Conservation (phyloP, 495 filamentous ascomycete genomes). For the Clohesyomyces aquaticus region DNA sequence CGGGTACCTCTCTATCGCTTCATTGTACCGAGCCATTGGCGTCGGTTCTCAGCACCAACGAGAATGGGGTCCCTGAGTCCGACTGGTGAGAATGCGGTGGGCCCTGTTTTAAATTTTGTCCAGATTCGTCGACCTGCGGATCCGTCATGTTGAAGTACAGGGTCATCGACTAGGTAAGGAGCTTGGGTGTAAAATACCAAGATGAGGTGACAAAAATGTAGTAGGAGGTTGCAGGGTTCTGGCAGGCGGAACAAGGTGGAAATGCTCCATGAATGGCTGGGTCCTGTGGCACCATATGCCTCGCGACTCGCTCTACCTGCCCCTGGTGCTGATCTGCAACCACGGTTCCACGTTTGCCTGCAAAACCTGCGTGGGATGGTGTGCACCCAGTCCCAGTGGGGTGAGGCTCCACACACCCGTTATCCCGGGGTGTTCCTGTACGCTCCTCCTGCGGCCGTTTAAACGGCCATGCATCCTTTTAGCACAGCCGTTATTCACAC, state of each 20-base stretch:
- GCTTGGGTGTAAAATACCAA: conserved; percentile 21
- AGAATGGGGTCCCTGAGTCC: conserved; percentile 19
- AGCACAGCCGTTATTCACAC: conserved; percentile 5
- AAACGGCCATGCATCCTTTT: conserved; percentile 32
- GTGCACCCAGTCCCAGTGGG: conserved; percentile 18
- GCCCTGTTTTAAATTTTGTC: conserved; percentile 33
- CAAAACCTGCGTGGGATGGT: conserved; percentile 19
- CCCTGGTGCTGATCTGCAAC: conserved; percentile 27
- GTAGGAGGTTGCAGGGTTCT: conserved; percentile 18
- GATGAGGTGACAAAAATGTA: conserved; percentile 15
- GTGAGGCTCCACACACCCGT: conserved; percentile 29
- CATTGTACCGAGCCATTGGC: conserved; percentile 13
- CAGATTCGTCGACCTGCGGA: conserved; percentile 33
- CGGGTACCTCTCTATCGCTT: neutral
- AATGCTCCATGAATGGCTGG: conserved; percentile 16
- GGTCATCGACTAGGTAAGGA: conserved; percentile 26
- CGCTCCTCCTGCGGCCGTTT: conserved; percentile 13
- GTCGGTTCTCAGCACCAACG: conserved; percentile 19
- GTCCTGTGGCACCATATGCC: conserved; percentile 21
- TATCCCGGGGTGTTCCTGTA: conserved; percentile 6
- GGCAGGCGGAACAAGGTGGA: neutral
- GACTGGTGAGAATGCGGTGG: conserved; percentile 33
- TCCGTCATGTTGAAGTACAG: conserved; percentile 20
- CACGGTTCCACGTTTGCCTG: conserved; percentile 37
- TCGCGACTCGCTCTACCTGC: conserved; percentile 13